Evolutionary conservation across 306 rosid genomes (phyloP).

Genomic region (Sphenostylis stenocarpa): DNA sequence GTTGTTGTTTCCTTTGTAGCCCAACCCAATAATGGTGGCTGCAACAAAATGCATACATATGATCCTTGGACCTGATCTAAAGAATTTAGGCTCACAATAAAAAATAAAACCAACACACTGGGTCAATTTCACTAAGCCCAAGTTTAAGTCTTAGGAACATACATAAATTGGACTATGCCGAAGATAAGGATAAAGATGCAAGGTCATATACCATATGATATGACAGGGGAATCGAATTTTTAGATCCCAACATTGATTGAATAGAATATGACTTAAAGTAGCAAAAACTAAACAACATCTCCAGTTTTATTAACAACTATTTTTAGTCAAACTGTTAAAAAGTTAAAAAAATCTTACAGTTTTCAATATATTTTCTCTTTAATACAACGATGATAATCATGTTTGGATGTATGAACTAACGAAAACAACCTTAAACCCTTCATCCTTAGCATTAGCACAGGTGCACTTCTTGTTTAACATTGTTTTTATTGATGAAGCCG

Average conservation of each 20-base stretch:
- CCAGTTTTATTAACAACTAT: neutral
- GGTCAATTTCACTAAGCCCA: neutral
- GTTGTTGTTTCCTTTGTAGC: neutral
- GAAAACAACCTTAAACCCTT: neutral
- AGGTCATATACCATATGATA: neutral
- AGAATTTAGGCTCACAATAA: neutral
- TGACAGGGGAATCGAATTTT: neutral
- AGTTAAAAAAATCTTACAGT: too few relatives aligned
- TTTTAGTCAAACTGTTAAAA: neutral
- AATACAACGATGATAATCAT: neutral
- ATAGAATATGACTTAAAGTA: neutral
- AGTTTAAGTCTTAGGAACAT: neutral
- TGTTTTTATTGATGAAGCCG: neutral
- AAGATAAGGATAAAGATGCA: neutral
- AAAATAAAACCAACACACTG: too few relatives aligned
- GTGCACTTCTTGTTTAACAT: neutral
- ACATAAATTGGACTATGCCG: neutral
- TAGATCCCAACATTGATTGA: neutral
- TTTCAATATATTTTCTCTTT: neutral
- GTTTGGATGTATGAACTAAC: neutral
- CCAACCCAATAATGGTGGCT: neutral
- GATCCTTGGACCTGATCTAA: neutral
- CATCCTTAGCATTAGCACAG: neutral
- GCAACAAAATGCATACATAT: neutral
- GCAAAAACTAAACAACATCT: neutral